These are phyloP conservation scores for Taiozyma sp. DNA, from an alignment of 1,139 yeast species.

Conservation along the genomic window DNA sequence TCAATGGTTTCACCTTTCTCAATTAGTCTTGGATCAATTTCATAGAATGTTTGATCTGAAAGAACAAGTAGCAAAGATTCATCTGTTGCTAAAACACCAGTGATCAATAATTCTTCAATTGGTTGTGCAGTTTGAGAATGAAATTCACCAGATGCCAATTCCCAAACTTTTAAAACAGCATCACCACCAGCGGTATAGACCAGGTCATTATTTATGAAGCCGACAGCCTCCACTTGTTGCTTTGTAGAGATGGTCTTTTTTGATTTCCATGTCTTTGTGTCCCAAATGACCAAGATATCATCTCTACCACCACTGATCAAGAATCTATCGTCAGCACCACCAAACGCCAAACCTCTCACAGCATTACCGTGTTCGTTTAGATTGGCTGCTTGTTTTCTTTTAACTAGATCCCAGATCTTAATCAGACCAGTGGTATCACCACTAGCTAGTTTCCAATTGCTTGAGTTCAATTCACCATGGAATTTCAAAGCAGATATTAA, in stretches of 20 bases:
- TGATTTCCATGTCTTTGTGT: constrained; percentile 47
- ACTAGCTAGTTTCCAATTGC: constrained; percentile 75
- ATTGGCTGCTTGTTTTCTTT: constrained; percentile 61
- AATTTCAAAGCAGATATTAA: constrained; percentile 76
- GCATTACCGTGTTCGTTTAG: constrained; percentile 79
- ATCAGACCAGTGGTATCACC: constrained; percentile 87
- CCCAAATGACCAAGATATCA: constrained; percentile 60
- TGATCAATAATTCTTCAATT: constrained; percentile 64
- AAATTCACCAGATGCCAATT: constrained; percentile 48
- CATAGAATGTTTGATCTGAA: constrained; percentile 80
- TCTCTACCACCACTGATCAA: constrained; percentile 90
- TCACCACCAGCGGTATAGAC: constrained; percentile 91
- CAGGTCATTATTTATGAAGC: constrained; percentile 70
- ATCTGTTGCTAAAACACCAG: constrained; percentile 45
- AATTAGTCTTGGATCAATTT: constrained; percentile 36
- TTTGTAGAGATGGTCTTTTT: constrained; percentile 65
- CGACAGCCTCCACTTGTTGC: constrained; percentile 80
- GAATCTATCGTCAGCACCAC: constrained; percentile 41
- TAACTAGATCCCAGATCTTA: constrained; percentile 88
- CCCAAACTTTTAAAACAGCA: constrained; percentile 63
- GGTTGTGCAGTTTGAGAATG: constrained; percentile 58
- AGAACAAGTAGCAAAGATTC: constrained; percentile 41
- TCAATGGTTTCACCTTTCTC: constrained; percentile 35
- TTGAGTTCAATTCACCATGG: constrained; percentile 64
- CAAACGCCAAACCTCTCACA: constrained; percentile 80